These are phyloP conservation scores for Trichoderma polysporum DNA, from an alignment of 2,329 filamentous ascomycete genomes.

Conservation along the genomic window DNA sequence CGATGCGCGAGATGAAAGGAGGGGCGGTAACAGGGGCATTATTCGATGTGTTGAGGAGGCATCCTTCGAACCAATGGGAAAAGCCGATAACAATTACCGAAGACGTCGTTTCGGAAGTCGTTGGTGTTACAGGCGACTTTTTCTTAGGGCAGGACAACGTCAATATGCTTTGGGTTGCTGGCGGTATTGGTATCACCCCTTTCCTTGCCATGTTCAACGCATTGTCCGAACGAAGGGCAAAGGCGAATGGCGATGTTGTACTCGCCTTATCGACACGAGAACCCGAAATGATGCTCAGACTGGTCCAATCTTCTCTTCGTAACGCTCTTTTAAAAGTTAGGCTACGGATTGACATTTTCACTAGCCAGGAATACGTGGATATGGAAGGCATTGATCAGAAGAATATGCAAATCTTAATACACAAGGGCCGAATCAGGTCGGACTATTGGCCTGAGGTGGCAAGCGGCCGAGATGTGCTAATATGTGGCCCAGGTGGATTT, in stretches of 20 bases:
- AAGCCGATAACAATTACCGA: not conserved
- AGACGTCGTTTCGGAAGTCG: slow-evolving; percentile 8
- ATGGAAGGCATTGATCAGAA: not conserved
- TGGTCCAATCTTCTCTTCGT: slow-evolving; percentile 7
- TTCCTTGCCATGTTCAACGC: slow-evolving; percentile 21
- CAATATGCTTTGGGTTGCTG: slow-evolving; percentile 21
- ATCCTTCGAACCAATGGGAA: not conserved
- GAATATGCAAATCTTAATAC: not conserved
- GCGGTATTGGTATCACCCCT: slow-evolving; percentile 20
- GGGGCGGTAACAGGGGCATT: slow-evolving; percentile 12
- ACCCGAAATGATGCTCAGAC: slow-evolving; percentile 16
- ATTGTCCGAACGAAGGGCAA: not conserved
- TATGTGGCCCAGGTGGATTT: slow-evolving; percentile 17
- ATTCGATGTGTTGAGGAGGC: slow-evolving; percentile 13
- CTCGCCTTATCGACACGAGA: slow-evolving; percentile 17
- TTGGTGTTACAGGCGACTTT: slow-evolving; percentile 19
- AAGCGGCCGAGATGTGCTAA: slow-evolving; percentile 9
- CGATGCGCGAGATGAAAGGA: slow-evolving; percentile 19
- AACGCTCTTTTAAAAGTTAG: not conserved
- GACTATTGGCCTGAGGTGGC: slow-evolving; percentile 11
- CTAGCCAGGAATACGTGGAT: not conserved
- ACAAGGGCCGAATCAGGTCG: not conserved
- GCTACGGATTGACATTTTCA: slow-evolving; percentile 15
- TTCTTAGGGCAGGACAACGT: not conserved
- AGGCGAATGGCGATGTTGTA: slow-evolving; percentile 8